phyloP scores from a whole-genome alignment of 371 early-diverging fungal genomes.

The Circinella umbellata region DNA sequence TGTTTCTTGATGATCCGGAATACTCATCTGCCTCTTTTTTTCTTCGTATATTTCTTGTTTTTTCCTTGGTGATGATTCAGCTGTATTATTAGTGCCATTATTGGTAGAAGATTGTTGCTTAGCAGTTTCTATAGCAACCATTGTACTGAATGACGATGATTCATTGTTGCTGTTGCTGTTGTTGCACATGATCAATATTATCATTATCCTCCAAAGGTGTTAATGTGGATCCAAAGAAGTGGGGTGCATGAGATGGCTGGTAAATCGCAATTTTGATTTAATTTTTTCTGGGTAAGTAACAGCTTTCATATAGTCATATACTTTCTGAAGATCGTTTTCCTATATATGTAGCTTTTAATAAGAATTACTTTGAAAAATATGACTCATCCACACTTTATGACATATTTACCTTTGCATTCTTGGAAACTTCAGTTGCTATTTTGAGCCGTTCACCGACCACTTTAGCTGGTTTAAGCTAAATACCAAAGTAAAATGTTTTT shows the following conservation, averaged over 20 bases:
- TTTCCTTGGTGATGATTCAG: not conserved
- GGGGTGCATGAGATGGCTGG: conserved; percentile 37
- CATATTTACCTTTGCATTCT: conserved; percentile 16
- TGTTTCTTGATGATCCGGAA: too few relatives aligned
- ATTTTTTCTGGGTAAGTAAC: conserved; percentile 20
- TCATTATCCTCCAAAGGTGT: conserved; percentile 28
- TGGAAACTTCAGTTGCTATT: conserved; percentile 26
- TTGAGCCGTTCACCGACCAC: conserved; percentile 35
- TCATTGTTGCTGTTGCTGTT: not conserved
- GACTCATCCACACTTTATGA: too few relatives aligned
- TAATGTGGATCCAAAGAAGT: conserved; percentile 34
- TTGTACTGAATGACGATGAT: conserved; percentile 27
- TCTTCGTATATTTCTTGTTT: not conserved
- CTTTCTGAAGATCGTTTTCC: conserved; percentile 21
- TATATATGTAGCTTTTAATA: too few relatives aligned
- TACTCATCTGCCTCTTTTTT: too few relatives aligned
- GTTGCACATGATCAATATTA: not conserved
- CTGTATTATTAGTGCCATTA: not conserved
- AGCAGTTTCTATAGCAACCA: conserved; percentile 36
- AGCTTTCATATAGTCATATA: conserved; percentile 33
- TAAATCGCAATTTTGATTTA: conserved; percentile 25
- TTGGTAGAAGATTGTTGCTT: not conserved
- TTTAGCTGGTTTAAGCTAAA: conserved; percentile 41
- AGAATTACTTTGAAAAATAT: too few relatives aligned
- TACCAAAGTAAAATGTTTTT: conserved; percentile 30